Percentiles rank a stretch among this genome's conserved stretches.
Conservation (phyloP, 2,329 filamentous ascomycete genomes). For the Curvularia lunata region DNA sequence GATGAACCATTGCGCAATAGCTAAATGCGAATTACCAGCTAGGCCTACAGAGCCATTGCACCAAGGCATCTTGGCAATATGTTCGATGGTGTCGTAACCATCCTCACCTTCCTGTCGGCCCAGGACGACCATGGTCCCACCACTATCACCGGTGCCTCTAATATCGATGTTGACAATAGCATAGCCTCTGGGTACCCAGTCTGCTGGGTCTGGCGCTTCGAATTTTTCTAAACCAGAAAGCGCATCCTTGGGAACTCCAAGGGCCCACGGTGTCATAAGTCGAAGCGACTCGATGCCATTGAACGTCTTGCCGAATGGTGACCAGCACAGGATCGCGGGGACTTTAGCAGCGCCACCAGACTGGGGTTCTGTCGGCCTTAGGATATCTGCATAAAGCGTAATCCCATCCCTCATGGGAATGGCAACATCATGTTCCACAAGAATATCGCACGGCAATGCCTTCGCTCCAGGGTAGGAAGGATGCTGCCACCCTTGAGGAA, state of each 20-base stretch:
- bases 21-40: conserved; percentile 54
- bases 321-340: conserved; percentile 53
- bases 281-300: conserved; percentile 1
- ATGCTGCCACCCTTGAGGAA: not conserved
- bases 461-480: not conserved
- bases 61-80: conserved; percentile 50
- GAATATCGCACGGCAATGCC: conserved; percentile 1
- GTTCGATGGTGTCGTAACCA: conserved; percentile 10
- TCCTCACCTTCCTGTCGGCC: conserved; percentile 5
- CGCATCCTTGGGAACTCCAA: not conserved
- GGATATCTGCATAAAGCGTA: conserved; percentile 6
- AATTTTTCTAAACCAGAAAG: conserved; percentile 44
- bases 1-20: conserved; percentile 52
- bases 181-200: conserved; percentile 39
- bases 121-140: not conserved
- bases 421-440: conserved; percentile 1
- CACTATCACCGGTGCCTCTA: conserved; percentile 26
- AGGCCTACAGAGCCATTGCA: conserved; percentile 49
- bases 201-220: conserved; percentile 49
- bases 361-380: conserved; percentile 21
- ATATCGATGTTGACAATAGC: conserved; percentile 40
- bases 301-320: conserved; percentile 51
- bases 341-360: conserved; percentile 29
- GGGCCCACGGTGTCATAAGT: conserved; percentile 12
- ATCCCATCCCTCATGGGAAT: conserved; percentile 5